Conservation (phyloP, 495 filamentous ascomycete species). For the Hyphodiscus hymeniophilus region DNA sequence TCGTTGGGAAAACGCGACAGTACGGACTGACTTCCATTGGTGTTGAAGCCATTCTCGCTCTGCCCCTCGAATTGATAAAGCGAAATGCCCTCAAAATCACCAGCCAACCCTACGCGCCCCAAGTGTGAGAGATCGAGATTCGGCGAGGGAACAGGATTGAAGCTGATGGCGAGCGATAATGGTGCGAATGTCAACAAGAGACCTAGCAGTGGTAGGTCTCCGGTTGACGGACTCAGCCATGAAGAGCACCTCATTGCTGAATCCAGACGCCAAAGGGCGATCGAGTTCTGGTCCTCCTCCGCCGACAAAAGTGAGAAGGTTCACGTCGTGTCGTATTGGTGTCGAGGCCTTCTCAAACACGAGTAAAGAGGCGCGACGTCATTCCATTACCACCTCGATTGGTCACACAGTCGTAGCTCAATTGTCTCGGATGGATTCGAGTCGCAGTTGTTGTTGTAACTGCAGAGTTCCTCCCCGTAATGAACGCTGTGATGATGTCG, state of each 20-base stretch:
- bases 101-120: slow-evolving; percentile 78
- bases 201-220: slow-evolving; percentile 6
- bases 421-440: background rate
- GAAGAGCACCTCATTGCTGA: slow-evolving; percentile 21
- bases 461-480: background rate
- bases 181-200: slow-evolving; percentile 21
- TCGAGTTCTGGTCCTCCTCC: background rate
- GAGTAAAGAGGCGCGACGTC: slow-evolving; percentile 9
- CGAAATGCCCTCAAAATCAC: slow-evolving; percentile 87
- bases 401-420: background rate
- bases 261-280: slow-evolving; percentile 7
- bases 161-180: slow-evolving; percentile 54
- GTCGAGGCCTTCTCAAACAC: slow-evolving; percentile 1
- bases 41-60: slow-evolving; percentile 52
- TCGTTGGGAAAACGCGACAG: slow-evolving; percentile 82
- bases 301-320: slow-evolving; percentile 1
- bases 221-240: slow-evolving; percentile 18
- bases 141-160: slow-evolving; percentile 62
- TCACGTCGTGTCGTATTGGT: slow-evolving; percentile 10
- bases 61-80: slow-evolving; percentile 81
- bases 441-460: background rate
- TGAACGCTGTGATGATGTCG: slow-evolving; percentile 1
- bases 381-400: slow-evolving; percentile 12
- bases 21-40: slow-evolving; percentile 74
- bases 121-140: slow-evolving; percentile 76